Base-by-base conservation (phyloP, 2,329 filamentous ascomycete genomes). In the Sporothrix brunneoviolacea region DNA sequence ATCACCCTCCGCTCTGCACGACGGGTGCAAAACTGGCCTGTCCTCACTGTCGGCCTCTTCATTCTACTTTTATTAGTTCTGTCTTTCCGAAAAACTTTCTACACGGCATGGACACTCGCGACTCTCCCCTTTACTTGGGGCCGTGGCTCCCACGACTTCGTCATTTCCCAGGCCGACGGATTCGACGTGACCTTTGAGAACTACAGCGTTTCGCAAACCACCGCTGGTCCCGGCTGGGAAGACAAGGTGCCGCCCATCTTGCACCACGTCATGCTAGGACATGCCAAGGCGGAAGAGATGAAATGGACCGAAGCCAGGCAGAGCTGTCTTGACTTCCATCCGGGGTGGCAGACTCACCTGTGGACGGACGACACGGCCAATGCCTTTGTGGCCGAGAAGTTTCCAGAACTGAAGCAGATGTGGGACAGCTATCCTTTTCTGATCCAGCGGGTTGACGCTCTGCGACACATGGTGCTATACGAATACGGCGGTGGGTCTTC, bases 381-480 rank as follows among this genome's bases (percentile, higher is more conserved):
- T 7, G 35, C 33, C 3, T 90, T 91, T 60, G 88, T 91, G 58
- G 76, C 76, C 33, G 71, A 74, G 24, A 79, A 90, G 64, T 91
- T 89, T 59, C 80, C 85, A 1, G 89, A 85, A 82, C 90, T 88
- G 64, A 70, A 88, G 15, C 73, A 80, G 44, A 88, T 84, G 0
- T 91, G 86, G 61, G 82, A 87, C 60, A 75, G 75, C 60, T 91
- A 91, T 67, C 75, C 73, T 33, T 86, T 83, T 64, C 81, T 83
- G 8, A 89, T 91, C 56, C 84, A 90, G 67, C 79, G 86, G 52
- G 84, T 86, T 50, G 86, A 91, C 61, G 75, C 84, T 5, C 85
- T 91, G 60, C 78, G 86, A 44, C 91, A 91, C 68, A 91, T 91
- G 63, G 75, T 90, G 22, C 74, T 91, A 27, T 77, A 82, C 47